Percentiles rank a stretch among this genome's conserved stretches.
Evolutionary conservation across 2,329 filamentous ascomycete species (phyloP).

Genomic region (Ophiostoma pallidulum): DNA sequence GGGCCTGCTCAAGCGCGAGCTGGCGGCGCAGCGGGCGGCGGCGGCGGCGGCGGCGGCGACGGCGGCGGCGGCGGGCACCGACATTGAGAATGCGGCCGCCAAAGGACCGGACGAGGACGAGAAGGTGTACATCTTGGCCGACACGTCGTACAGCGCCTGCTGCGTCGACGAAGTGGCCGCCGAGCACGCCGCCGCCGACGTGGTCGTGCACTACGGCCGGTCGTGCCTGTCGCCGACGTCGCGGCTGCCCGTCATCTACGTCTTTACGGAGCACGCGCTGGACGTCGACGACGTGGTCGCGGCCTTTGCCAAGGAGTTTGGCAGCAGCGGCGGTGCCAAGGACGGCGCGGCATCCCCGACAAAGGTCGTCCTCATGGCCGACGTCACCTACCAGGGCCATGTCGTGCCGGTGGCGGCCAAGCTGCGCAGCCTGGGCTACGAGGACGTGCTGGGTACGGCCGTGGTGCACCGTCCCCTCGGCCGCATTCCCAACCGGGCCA

Average conservation of each 20-base stretch:
- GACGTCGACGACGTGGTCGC: constrained; percentile 46
- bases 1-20: constrained; percentile 42
- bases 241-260: constrained; percentile 76
- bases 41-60: background rate
- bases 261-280: constrained; percentile 70
- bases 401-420: constrained; percentile 46
- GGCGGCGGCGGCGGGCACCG: background rate
- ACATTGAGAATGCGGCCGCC: background rate
- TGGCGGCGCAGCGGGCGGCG: constrained; percentile 18
- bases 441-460: constrained; percentile 55
- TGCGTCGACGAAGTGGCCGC: constrained; percentile 96
- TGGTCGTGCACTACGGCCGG: constrained; percentile 88
- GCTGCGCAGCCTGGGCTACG: constrained; percentile 58
- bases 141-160: constrained; percentile 94
- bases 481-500: constrained; percentile 71
- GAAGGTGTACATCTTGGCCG: constrained; percentile 73
- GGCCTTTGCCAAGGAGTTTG: constrained; percentile 61
- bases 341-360: constrained; percentile 26
- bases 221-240: constrained; percentile 87
- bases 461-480: constrained; percentile 72
- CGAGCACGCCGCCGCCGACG: constrained; percentile 83
- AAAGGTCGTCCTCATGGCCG: constrained; percentile 74
- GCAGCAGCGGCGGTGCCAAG: constrained; percentile 39
- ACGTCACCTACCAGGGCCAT: constrained; percentile 77
- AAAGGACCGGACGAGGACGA: constrained; percentile 11